These are phyloP conservation scores for Trichoderma atroviride DNA, from an alignment of 2,329 filamentous ascomycete genomes.

Conservation along the genomic window DNA sequence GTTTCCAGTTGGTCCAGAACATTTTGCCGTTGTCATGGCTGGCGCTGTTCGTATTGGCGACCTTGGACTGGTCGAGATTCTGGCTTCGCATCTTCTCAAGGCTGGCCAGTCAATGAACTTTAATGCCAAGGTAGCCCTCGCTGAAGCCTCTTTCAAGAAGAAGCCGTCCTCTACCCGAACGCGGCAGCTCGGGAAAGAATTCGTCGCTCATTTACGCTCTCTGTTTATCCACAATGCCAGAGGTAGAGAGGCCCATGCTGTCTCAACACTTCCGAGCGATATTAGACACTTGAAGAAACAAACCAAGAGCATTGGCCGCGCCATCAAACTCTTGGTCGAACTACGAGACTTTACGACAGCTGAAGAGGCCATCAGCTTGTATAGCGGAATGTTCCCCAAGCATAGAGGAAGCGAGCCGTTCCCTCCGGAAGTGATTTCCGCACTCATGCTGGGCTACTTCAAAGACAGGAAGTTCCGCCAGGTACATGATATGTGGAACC, in stretches of 20 bases:
- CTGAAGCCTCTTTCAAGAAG: conserved; percentile 42
- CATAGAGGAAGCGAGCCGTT: conserved; percentile 41
- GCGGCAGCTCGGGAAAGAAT: conserved; percentile 34
- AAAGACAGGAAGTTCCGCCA: conserved; percentile 59
- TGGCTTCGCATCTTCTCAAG: conserved; percentile 49
- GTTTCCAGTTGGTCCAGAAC: conserved; percentile 51
- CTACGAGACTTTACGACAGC: conserved; percentile 55
- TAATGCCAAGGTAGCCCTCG: conserved; percentile 47
- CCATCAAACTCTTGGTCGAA: conserved; percentile 41
- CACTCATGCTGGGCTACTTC: conserved; percentile 69
- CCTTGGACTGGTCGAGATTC: conserved; percentile 44
- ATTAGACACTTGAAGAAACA: conserved; percentile 35
- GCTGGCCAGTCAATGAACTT: conserved; percentile 48
- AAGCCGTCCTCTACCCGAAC: conserved; percentile 34
- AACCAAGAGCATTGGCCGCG: conserved; percentile 38
- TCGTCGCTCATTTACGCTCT: conserved; percentile 37
- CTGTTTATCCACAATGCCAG: conserved; percentile 22
- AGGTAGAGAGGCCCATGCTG: background rate
- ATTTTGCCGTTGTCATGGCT: conserved; percentile 58
- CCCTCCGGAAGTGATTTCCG: conserved; percentile 59
- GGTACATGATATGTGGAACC: conserved; percentile 68
- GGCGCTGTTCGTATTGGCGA: conserved; percentile 53
- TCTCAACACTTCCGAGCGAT: conserved; percentile 27
- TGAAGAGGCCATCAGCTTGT: conserved; percentile 59
- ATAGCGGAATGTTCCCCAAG: conserved; percentile 46